Evolutionary conservation across 441 rosid species (phyloP).

Genomic region (Sinapis alba): DNA sequence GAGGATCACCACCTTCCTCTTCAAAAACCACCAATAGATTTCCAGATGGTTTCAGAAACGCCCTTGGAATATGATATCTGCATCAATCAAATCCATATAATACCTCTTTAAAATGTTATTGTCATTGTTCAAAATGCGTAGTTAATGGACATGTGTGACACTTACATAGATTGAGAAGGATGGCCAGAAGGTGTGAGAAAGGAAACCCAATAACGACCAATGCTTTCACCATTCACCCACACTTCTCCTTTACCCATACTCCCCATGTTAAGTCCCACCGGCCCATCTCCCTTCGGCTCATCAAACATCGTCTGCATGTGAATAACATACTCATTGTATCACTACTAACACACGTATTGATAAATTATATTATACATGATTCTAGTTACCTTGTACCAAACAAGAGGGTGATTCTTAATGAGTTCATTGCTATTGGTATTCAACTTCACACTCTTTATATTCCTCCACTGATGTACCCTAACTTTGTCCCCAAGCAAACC

Average conservation of each 20-base stretch:
- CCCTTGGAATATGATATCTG: conserved; percentile 74
- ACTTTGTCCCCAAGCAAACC: conserved; percentile 60
- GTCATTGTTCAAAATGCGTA: background rate
- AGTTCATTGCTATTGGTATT: conserved; percentile 34
- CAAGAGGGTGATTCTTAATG: conserved; percentile 48
- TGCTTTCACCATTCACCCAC: conserved; percentile 71
- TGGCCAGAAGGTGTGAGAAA: conserved; percentile 52
- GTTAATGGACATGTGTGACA: background rate
- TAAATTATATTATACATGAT: background rate
- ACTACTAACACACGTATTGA: background rate
- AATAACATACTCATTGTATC: background rate
- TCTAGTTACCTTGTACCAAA: conserved; percentile 62
- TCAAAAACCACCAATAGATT: conserved; percentile 65
- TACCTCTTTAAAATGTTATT: background rate
- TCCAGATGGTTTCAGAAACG: conserved; percentile 47
- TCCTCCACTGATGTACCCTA: conserved; percentile 39
- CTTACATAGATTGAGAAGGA: conserved; percentile 65
- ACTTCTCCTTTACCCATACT: conserved; percentile 74
- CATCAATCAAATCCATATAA: background rate
- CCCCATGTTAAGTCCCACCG: conserved; percentile 51
- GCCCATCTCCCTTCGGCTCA: conserved; percentile 47
- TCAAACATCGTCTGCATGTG: conserved; percentile 50
- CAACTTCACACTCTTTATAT: conserved; percentile 47
- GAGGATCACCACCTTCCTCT: conserved; percentile 73
- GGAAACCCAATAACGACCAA: conserved; percentile 77